Evolutionary conservation across 768 basidiomycete genomes (phyloP).

Genomic region (Auriscalpium microsporum): DNA sequence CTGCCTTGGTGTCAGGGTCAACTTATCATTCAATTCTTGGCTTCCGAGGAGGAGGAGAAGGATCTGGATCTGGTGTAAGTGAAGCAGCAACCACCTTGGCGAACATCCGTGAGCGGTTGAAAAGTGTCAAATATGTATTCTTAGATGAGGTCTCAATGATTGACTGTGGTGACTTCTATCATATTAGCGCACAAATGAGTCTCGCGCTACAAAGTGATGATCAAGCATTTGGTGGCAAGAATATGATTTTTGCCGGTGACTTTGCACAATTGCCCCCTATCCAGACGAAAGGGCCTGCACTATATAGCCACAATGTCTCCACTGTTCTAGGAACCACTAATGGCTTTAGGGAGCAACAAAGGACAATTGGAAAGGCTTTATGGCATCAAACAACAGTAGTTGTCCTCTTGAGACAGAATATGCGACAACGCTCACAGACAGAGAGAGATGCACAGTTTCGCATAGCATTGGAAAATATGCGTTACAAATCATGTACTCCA

Average conservation of each 20-base stretch:
- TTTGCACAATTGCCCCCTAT: slow-evolving; percentile 34
- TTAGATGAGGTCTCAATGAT: slow-evolving; percentile 40
- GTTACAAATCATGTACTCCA: slow-evolving; percentile 27
- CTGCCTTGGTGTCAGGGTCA: slow-evolving; percentile 12
- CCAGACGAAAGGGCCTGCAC: slow-evolving; percentile 11
- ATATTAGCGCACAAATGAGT: slow-evolving; percentile 18
- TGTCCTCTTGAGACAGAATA: slow-evolving; percentile 15
- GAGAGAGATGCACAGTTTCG: slow-evolving; percentile 22
- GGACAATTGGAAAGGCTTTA: slow-evolving; percentile 9
- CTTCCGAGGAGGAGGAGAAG: not conserved
- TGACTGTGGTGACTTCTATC: slow-evolving; percentile 20
- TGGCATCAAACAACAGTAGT: slow-evolving; percentile 16
- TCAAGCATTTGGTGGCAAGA: slow-evolving; percentile 29
- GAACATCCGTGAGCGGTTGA: not conserved
- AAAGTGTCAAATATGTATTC: slow-evolving; percentile 32
- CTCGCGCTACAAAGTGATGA: slow-evolving; percentile 10
- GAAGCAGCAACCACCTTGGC: not conserved
- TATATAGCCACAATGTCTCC: slow-evolving; percentile 14
- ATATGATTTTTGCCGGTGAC: slow-evolving; percentile 37
- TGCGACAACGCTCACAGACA: slow-evolving; percentile 10
- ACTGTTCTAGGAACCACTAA: not conserved
- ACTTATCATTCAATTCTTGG: slow-evolving; percentile 17
- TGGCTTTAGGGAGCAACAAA: slow-evolving; percentile 2
- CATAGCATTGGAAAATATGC: slow-evolving; percentile 21
- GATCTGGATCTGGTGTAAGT: not conserved